phyloP scores from a whole-genome alignment of 352 stramenopile genomes.

The Blastocystis sp. region DNA sequence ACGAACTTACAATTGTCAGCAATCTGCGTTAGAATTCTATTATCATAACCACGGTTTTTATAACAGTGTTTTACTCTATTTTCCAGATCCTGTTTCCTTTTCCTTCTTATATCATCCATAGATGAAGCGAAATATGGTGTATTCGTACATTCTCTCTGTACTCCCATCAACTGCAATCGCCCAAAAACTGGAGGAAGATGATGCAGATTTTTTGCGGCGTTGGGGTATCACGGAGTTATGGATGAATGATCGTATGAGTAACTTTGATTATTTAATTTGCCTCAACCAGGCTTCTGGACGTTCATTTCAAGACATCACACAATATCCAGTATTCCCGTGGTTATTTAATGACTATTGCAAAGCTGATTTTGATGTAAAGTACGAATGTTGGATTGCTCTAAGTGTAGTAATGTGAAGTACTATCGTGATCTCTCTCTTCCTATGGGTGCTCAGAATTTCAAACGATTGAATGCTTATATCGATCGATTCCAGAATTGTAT shows the following conservation, averaged over 20 bases:
- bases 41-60: slow-evolving; percentile 24
- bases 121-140: background rate
- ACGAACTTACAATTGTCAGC: slow-evolving; percentile 31
- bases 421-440: slow-evolving; percentile 88
- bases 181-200: slow-evolving; percentile 37
- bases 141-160: background rate
- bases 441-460: slow-evolving; percentile 85
- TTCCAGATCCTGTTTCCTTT: background rate
- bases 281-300: slow-evolving; percentile 85
- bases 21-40: slow-evolving; percentile 32
- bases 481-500: slow-evolving; percentile 69
- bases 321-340: slow-evolving; percentile 95
- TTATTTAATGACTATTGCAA: slow-evolving; percentile 85
- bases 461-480: slow-evolving; percentile 71
- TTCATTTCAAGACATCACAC: slow-evolving; percentile 90
- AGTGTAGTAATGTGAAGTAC: slow-evolving; percentile 70
- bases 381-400: background rate
- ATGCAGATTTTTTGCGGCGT: background rate
- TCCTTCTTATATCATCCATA: background rate
- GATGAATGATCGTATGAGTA: slow-evolving; percentile 28
- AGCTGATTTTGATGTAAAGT: slow-evolving; percentile 75
- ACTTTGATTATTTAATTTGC: slow-evolving; percentile 87
- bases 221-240: slow-evolving; percentile 8
- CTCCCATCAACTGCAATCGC: background rate
- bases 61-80: slow-evolving; percentile 23